These are phyloP conservation scores for Neonectria hederae DNA, from an alignment of 2,329 filamentous ascomycete species.

Conservation along the genomic window DNA sequence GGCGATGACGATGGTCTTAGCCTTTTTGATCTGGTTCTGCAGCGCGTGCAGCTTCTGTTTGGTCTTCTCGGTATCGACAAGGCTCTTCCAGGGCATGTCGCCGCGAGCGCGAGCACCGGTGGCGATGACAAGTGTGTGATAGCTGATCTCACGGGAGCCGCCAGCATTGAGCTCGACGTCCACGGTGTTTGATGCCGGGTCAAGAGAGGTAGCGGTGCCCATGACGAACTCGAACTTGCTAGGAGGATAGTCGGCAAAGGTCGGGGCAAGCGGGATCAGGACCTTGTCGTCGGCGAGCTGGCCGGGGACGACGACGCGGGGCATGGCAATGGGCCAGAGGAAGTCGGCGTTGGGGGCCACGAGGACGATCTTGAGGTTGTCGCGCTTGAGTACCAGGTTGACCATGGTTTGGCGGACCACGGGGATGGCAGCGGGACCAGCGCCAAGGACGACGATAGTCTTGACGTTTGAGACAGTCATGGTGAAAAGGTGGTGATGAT, in stretches of 20 bases:
- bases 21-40: slow-evolving; percentile 51
- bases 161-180: slow-evolving; percentile 50
- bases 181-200: slow-evolving; percentile 54
- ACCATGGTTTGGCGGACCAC: slow-evolving; percentile 62
- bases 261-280: slow-evolving; percentile 49
- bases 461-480: slow-evolving; percentile 39
- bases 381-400: slow-evolving; percentile 50
- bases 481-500: background rate
- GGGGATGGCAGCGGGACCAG: slow-evolving; percentile 57
- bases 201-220: slow-evolving; percentile 57
- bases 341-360: slow-evolving; percentile 59
- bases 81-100: slow-evolving; percentile 60
- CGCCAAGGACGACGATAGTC: slow-evolving; percentile 61
- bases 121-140: slow-evolving; percentile 64
- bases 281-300: slow-evolving; percentile 54
- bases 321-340: slow-evolving; percentile 60
- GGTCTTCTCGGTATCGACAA: slow-evolving; percentile 55
- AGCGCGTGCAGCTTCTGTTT: slow-evolving; percentile 50
- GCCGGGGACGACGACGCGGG: slow-evolving; percentile 58
- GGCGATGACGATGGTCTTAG: slow-evolving; percentile 60
- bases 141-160: slow-evolving; percentile 51
- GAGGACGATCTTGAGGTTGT: slow-evolving; percentile 56
- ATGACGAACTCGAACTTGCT: slow-evolving; percentile 62
- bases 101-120: slow-evolving; percentile 59
- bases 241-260: slow-evolving; percentile 58